Conservation (phyloP, 2,329 filamentous ascomycete genomes). For the Elsinoe ampelina region DNA sequence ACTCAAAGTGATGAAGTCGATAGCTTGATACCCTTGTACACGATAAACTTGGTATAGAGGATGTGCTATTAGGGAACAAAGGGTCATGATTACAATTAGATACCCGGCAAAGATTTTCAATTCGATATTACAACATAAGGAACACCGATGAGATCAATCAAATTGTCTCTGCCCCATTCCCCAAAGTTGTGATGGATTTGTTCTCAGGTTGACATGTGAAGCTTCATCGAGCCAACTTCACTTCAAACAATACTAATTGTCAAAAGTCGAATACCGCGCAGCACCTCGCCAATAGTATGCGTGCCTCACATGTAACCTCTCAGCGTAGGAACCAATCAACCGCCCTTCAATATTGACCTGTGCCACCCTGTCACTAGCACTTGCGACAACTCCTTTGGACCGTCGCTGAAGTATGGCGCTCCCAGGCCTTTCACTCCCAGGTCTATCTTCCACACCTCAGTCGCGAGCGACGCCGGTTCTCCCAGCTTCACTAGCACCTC, state of each 20-base stretch:
- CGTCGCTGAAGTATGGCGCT: constrained; percentile 21
- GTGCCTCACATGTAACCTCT: not conserved
- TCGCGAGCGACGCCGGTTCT: constrained; percentile 21
- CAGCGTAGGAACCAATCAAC: not conserved
- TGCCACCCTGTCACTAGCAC: no score
- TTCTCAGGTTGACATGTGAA: not conserved
- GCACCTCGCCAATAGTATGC: no score
- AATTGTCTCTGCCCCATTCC: no score
- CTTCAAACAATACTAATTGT: not conserved
- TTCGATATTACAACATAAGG: not conserved
- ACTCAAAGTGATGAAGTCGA: constrained; percentile 58
- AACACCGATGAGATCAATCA: no score
- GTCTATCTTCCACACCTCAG: constrained; percentile 29
- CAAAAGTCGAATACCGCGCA: no score
- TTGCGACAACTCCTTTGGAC: not conserved
- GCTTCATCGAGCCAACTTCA: not conserved
- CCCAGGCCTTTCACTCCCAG: constrained; percentile 28
- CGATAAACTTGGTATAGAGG: not conserved
- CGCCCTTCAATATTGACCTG: no score
- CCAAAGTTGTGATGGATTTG: not conserved
- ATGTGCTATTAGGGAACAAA: no score
- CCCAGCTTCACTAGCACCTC: constrained; percentile 20
- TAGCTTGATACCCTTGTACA: constrained; percentile 28
- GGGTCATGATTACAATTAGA: not conserved
- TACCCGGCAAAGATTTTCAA: not conserved